These are phyloP conservation scores for Chloromonas sp. DNA, from an alignment of 163 green algal species.

Conservation along the genomic window DNA sequence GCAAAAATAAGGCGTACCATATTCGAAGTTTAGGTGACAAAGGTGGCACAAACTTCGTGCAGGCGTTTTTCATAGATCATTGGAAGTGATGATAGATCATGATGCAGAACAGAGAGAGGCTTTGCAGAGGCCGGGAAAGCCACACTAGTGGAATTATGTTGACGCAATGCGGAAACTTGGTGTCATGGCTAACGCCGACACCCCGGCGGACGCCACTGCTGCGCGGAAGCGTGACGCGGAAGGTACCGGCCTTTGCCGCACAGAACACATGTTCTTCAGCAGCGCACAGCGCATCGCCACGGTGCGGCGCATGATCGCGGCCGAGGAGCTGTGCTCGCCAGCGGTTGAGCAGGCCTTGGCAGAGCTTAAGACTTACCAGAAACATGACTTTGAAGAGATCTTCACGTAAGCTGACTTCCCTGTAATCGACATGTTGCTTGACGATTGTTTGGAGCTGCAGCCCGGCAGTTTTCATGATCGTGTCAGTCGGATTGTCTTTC, in stretches of 20 bases:
- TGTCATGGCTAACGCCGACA: slow-evolving; percentile 74
- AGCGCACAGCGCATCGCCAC: slow-evolving; percentile 51
- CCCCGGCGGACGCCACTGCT: slow-evolving; percentile 50
- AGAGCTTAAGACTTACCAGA: slow-evolving; percentile 55
- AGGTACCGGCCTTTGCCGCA: slow-evolving; percentile 22
- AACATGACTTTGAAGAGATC: slow-evolving; percentile 71
- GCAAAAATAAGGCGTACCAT: too few species aligned
- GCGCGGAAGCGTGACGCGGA: slow-evolving; percentile 27
- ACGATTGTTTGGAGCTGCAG: too few species aligned
- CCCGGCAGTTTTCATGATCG: too few species aligned
- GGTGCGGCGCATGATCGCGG: slow-evolving; percentile 64
- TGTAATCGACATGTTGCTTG: too few species aligned
- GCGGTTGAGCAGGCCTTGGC: background rate
- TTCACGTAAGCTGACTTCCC: slow-evolving; percentile 32
- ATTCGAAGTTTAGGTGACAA: too few species aligned
- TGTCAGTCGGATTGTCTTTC: too few species aligned
- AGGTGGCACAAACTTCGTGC: too few species aligned
- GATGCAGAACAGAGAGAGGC: too few species aligned
- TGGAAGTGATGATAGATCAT: too few species aligned
- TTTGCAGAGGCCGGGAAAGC: too few species aligned
- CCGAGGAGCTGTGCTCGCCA: slow-evolving; percentile 6
- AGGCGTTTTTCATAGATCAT: too few species aligned
- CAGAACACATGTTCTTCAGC: slow-evolving; percentile 71
- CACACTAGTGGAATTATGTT: background rate
- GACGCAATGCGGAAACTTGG: slow-evolving; percentile 27